Base-by-base conservation (phyloP, 179 eudicot genomes). In the Silene noctiflora region DNA sequence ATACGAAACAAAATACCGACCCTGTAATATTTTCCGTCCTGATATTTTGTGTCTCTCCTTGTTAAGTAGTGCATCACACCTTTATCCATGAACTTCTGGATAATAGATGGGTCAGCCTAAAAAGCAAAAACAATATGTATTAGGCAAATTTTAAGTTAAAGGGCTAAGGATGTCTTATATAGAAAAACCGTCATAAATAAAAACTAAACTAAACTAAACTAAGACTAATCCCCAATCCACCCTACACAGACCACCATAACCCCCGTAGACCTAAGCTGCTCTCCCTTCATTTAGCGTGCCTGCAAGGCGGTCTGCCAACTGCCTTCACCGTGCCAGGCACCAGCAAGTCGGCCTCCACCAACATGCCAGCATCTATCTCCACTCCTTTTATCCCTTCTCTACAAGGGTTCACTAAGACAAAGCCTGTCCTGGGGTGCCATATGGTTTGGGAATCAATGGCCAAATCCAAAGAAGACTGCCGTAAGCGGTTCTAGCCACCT, bases 11-110 rank as follows among this genome's bases (percentile, higher is more conserved):
- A 33, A 53, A 71, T 58, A 76, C 88, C 60, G 83, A 91, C 94
- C 87, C 94, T 81, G 69, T 81, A 91, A 86, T 88, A 92, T 81
- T 90, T 91, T 58, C 92, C 92, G 74, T 88, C 85, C 73, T 85
- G 83, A 82, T 90, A 91, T 83, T 86, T 87, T 72, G 91, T 91
- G 72, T 86, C 88, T 25, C 78, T 73, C 81, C 92, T 84, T 62
- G 86, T 69, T 74, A 91, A 80, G 81, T 77, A 81, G 69, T 74
- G 83, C 5, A 79, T 71, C 62, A 90, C 82, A 75, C 87, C 86
- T 67, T 85, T 88, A 31, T 85, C 82, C 63, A 68, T 77, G 83
- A 91, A 77, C 81, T 90, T 88, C 6, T 81, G 78, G 51, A 53
- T 39, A 44, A 88, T 73, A 22, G 4, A 1, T n/a, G 83, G 89